Conservation (phyloP, 2,329 filamentous ascomycete genomes). For the Talaromyces albobiverticillius region DNA sequence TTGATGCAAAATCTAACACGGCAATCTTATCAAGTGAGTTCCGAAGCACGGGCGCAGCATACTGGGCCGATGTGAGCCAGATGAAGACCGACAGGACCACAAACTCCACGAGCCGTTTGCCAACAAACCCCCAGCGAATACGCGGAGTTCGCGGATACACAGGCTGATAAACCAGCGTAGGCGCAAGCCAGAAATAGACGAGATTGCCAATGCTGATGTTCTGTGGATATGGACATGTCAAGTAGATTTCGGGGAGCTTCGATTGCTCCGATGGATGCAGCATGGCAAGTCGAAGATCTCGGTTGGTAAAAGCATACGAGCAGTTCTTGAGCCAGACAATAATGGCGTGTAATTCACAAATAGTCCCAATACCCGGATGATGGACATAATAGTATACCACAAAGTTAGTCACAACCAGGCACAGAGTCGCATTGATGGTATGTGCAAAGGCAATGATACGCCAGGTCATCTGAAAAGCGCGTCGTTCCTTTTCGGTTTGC, state of each 20-base stretch:
- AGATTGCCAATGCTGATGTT: conserved; percentile 90
- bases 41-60: conserved; percentile 81
- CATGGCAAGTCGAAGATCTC: conserved; percentile 87
- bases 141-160: conserved; percentile 82
- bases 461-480: conserved; percentile 72
- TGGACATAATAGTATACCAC: conserved; percentile 89
- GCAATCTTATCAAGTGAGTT: conserved; percentile 90
- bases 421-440: conserved; percentile 76
- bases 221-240: conserved; percentile 76
- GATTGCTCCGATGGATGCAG: conserved; percentile 70
- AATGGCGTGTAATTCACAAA: conserved; percentile 87
- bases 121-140: conserved; percentile 84
- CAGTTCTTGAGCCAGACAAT: conserved; percentile 96
- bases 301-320: conserved; percentile 94
- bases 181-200: conserved; percentile 96
- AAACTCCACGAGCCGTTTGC: conserved; percentile 76
- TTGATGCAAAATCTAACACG: conserved; percentile 73
- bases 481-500: conserved; percentile 58
- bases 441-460: conserved; percentile 75
- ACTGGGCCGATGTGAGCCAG: conserved; percentile 93
- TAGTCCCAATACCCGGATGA: conserved; percentile 88
- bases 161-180: conserved; percentile 93
- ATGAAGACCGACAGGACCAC: conserved; percentile 80
- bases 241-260: conserved; percentile 77
- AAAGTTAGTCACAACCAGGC: conserved; percentile 74